Conservation (phyloP, 2,329 filamentous ascomycete species). For the Apiospora saccharicola region DNA sequence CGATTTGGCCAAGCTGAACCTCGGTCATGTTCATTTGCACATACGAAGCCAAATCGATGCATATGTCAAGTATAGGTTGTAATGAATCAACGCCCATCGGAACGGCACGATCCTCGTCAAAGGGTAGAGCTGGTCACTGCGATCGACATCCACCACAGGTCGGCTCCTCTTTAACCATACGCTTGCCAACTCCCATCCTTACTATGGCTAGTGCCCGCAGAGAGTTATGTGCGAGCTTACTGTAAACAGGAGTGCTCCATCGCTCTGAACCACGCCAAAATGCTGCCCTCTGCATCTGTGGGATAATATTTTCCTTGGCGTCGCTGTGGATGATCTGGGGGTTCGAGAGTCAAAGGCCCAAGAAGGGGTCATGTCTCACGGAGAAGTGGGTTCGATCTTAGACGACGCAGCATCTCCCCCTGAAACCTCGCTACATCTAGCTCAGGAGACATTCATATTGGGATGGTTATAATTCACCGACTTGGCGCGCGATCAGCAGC, state of each 20-base stretch:
- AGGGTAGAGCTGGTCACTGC: not conserved
- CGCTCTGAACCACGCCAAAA: not conserved
- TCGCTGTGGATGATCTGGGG: not conserved
- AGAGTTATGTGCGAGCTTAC: not conserved
- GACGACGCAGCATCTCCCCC: not conserved
- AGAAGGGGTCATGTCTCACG: not conserved
- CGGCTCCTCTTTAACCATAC: not conserved
- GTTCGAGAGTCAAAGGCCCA: not conserved
- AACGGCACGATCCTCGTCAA: not conserved
- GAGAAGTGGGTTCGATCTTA: not conserved
- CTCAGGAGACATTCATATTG: not conserved
- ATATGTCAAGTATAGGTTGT: not conserved
- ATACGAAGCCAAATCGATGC: not conserved
- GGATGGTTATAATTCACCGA: slow-evolving; percentile 6
- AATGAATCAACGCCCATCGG: not conserved
- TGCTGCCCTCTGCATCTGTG: not conserved
- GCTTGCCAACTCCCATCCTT: not conserved
- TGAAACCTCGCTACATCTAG: slow-evolving; percentile 17
- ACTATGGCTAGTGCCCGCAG: not conserved
- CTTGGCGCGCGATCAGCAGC: not conserved
- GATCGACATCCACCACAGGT: not conserved
- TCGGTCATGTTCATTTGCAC: not conserved
- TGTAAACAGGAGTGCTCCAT: slow-evolving; percentile 8
- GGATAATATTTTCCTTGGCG: not conserved
- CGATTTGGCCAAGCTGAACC: not conserved